Evolutionary conservation across 2,329 filamentous ascomycete species (phyloP).

Genomic region (Amesomyces nigricolor): DNA sequence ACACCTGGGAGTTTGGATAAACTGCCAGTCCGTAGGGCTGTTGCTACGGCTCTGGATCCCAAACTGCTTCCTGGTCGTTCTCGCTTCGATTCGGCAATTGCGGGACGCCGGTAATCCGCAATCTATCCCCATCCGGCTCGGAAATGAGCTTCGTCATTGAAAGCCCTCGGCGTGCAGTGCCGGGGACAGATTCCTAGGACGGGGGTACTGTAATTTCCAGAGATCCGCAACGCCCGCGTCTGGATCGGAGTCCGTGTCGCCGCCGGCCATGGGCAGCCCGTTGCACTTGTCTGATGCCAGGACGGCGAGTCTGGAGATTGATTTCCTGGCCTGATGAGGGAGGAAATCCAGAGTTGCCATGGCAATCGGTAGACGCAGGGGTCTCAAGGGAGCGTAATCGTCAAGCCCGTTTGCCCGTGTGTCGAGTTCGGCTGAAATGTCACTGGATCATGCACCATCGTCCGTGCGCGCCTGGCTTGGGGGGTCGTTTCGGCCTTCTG

Average conservation of each 20-base stretch:
- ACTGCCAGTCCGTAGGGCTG: no score
- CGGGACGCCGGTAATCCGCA: not conserved
- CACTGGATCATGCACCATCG: slow-evolving; percentile 22
- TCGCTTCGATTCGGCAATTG: not conserved
- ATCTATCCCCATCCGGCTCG: not conserved
- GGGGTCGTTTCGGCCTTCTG: slow-evolving; percentile 20
- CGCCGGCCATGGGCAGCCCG: not conserved
- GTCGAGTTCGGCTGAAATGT: slow-evolving; percentile 24
- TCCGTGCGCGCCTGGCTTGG: slow-evolving; percentile 24
- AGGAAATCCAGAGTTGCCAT: slow-evolving; percentile 4
- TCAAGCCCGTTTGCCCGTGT: not conserved
- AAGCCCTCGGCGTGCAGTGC: slow-evolving; percentile 4
- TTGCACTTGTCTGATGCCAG: not conserved
- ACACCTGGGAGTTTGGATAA: no score
- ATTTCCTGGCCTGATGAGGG: not conserved
- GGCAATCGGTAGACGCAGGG: slow-evolving; percentile 4
- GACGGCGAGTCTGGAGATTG: not conserved
- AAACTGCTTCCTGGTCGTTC: no score
- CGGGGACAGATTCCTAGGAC: slow-evolving; percentile 1
- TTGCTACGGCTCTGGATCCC: no score
- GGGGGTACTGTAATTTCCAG: not conserved
- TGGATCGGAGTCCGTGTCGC: not conserved
- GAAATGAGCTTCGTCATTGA: slow-evolving; percentile 15
- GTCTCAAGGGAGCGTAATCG: not conserved
- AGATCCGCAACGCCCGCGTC: no score